Base-by-base conservation (phyloP, 805 yeast genomes). In the Zygosaccharomyces gambellarensis region DNA sequence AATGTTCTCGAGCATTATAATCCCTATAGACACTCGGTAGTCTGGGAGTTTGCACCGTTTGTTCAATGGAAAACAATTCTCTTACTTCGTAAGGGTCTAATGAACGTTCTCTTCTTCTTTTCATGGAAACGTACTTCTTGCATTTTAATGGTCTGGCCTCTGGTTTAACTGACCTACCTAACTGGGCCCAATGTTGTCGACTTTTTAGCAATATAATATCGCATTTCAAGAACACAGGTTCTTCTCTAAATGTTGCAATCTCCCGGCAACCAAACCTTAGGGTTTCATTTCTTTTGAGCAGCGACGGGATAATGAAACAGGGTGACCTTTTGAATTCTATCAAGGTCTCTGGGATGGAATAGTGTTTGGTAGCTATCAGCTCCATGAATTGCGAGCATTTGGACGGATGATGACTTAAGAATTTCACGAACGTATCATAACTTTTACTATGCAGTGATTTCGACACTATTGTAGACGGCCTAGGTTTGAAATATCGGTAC, bases 161-260 rank as follows among this genome's bases (percentile, higher is more conserved):
- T n/a, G 17, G 7, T 12, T 41, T 47, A 5, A 63, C 30, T 1
- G 60, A 43, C 38, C 66, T 47, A 0, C 68, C 67, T 19, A 59
- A 25, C n/a, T 58, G 51, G 4, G 50, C 45, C 68, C 68, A 64
- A 49, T 58, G 65, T 30, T 58, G 60, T 31, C 30, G 43, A 38
- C 63, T 56, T 45, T 59, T 62, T 28, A 63, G 36, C 8, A 48
- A 14, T 10, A 55, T 12, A 2, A 64, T 45, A 27, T 57, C 59
- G 11, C 39, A 43, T 40, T 51, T 57, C 56, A 59, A 55, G 39
- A 40, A 55, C 5, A 57, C 19, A 2, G 47, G 43, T 39, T 52
- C 53, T n/a, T 41, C 3, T 9, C 27, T 14, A 14, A 50, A 42
- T 7, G 25, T 31, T 5, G 43, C 43, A 8, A 51, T 29, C n/a